A percentile compares a stretch with the other conserved stretches of the same genome.
Evolutionary conservation across 192 early-diverging fungal genomes (phyloP).

Genomic region (Cetraspora pellucida): DNA sequence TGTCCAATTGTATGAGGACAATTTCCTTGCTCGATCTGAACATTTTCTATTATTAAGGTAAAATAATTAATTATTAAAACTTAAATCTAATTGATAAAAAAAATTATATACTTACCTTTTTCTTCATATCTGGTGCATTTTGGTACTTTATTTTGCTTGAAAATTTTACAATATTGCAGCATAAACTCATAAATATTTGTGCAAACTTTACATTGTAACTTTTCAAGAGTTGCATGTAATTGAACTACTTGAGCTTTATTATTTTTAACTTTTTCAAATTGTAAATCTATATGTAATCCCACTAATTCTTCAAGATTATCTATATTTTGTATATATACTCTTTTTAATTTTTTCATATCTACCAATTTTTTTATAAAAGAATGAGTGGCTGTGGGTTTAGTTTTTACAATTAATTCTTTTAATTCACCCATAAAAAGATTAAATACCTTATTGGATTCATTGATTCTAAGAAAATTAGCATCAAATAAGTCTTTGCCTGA

Average conservation of each 20-base stretch:
- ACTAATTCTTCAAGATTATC: conserved; percentile 86
- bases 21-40: conserved; percentile 70
- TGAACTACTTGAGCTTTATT: conserved; percentile 77
- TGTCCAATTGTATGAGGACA: conserved; percentile 74
- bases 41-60: conserved; percentile 38
- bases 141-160: conserved; percentile 73
- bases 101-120: too few species aligned
- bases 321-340: conserved; percentile 98
- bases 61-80: not conserved
- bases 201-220: conserved; percentile 87
- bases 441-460: conserved; percentile 63
- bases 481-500: conserved; percentile 88
- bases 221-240: conserved; percentile 88
- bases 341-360: conserved; percentile 72
- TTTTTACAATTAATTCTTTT: conserved; percentile 69
- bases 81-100: too few species aligned
- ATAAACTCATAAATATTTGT: conserved; percentile 67
- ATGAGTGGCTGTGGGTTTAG: conserved; percentile 82
- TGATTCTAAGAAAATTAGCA: conserved; percentile 75
- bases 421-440: conserved; percentile 88
- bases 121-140: conserved; percentile 54
- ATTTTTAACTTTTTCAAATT: conserved; percentile 46
- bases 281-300: conserved; percentile 55
- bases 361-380: conserved; percentile 78
- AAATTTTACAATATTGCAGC: conserved; percentile 57